phyloP scores from a whole-genome alignment of 1,284 basidiomycete species.

The Sanghuangporus weigelae region DNA sequence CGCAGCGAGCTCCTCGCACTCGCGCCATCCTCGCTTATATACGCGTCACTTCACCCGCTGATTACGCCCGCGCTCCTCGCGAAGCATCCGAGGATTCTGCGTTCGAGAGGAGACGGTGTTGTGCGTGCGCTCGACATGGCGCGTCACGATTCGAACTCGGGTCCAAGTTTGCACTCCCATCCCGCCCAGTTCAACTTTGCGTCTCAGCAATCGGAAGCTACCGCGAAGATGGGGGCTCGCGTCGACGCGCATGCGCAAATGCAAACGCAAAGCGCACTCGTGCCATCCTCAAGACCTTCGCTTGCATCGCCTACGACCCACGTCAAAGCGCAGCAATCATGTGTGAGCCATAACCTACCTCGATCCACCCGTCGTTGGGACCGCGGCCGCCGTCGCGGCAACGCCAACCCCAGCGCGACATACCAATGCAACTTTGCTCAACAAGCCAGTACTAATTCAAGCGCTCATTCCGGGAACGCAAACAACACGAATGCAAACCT shows the following conservation, averaged over 20 bases:
- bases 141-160: background rate
- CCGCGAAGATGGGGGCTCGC: too few relatives aligned
- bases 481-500: background rate
- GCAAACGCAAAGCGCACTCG: background rate
- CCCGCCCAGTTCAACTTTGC: background rate
- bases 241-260: background rate
- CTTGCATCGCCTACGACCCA: background rate
- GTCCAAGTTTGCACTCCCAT: background rate
- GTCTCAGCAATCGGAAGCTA: too few relatives aligned
- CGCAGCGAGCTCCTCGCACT: conserved; percentile 19
- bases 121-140: conserved; percentile 10
- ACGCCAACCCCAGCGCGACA: background rate
- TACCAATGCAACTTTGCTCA: background rate
- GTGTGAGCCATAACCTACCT: too few relatives aligned
- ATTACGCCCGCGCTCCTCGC: conserved; percentile 12
- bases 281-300: background rate
- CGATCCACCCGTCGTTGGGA: too few relatives aligned
- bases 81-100: conserved; percentile 11
- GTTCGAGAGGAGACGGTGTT: conserved; percentile 6
- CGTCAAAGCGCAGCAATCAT: too few relatives aligned
- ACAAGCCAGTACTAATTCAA: background rate
- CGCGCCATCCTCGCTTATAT: conserved; percentile 18
- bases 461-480: background rate
- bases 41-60: background rate
- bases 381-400: background rate